phyloP scores from a whole-genome alignment of 495 filamentous ascomycete genomes.

The Tricharina praecox region DNA sequence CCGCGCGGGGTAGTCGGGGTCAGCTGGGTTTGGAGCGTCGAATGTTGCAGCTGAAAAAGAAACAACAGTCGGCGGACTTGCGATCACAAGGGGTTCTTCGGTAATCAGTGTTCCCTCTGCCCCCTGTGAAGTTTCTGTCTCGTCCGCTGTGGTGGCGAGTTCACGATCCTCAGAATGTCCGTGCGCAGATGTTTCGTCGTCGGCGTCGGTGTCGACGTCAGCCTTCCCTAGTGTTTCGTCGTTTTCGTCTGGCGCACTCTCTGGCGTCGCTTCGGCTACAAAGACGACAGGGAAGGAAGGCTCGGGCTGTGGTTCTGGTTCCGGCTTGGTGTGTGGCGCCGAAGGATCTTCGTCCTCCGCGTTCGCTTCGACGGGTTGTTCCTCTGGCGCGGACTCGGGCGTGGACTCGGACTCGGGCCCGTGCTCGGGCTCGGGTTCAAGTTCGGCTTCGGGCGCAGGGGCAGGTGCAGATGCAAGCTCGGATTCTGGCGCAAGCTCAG shows the following conservation, averaged over 20 bases:
- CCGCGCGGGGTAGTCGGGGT: background rate
- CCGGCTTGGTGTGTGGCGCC: background rate
- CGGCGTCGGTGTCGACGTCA: background rate
- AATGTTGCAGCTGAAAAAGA: background rate
- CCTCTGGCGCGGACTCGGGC: background rate
- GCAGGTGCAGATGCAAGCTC: too few relatives aligned
- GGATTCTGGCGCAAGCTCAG: background rate
- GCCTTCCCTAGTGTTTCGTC: background rate
- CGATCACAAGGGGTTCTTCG: background rate
- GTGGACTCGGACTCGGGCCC: background rate
- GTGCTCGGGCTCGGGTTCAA: background rate
- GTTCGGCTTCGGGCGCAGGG: background rate
- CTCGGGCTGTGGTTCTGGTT: background rate
- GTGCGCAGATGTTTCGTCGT: too few relatives aligned
- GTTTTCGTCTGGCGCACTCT: background rate
- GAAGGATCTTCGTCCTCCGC: background rate
- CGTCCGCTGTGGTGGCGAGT: background rate
- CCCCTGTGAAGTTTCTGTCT: background rate
- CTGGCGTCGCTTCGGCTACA: background rate
- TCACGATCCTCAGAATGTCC: too few relatives aligned
- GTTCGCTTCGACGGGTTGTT: background rate
- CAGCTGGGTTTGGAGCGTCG: background rate
- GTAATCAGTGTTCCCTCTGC: background rate
- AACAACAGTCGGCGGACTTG: background rate
- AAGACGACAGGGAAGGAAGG: too few relatives aligned